Percentiles rank a stretch among this genome's conserved stretches.
Evolutionary conservation across 2,329 filamentous ascomycete genomes (phyloP).

Genomic region (Sporothrix pallida): DNA sequence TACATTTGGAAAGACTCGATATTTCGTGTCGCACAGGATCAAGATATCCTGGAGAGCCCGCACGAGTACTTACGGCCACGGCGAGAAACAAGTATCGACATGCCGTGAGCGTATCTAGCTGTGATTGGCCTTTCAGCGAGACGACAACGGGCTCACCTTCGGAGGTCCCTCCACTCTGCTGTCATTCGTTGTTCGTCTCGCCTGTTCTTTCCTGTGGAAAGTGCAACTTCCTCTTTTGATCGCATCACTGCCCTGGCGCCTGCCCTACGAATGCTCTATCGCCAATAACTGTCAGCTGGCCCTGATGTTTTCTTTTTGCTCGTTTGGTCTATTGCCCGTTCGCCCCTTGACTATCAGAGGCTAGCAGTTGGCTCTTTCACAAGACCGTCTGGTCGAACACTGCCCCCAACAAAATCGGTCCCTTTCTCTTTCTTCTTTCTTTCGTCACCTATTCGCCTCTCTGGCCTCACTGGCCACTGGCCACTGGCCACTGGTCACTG

Average conservation of each 20-base stretch:
- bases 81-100: not conserved
- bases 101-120: not conserved
- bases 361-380: not conserved
- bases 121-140: constrained; percentile 20
- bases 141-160: not conserved
- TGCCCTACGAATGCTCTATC: not conserved
- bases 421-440: not conserved
- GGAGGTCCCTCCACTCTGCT: not conserved
- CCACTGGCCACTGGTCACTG: not conserved
- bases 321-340: constrained; percentile 19
- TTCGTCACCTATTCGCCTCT: not conserved
- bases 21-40: no score
- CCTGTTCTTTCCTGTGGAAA: constrained; percentile 5
- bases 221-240: not conserved
- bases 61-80: no score
- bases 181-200: constrained; percentile 1
- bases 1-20: no score
- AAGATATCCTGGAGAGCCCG: not conserved
- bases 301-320: constrained; percentile 12
- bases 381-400: not conserved
- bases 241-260: not conserved
- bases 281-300: not conserved
- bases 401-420: not conserved
- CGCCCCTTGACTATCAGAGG: not conserved
- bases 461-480: constrained; percentile 7